phyloP scores from a whole-genome alignment of 176 grass and related monocot genomes.

The Triticum dicoccoides region DNA sequence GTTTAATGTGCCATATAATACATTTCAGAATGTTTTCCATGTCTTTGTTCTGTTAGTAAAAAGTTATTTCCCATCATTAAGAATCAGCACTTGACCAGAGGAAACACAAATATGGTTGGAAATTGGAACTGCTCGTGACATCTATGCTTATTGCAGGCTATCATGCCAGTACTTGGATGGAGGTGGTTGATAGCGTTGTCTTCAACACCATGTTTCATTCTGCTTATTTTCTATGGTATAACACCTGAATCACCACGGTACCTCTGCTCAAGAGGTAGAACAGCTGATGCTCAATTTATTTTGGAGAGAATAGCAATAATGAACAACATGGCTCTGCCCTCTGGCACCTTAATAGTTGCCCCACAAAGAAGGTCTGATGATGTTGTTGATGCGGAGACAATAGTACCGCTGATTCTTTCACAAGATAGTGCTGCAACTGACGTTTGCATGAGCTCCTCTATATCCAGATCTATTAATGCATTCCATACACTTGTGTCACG shows the following conservation, averaged over 20 bases:
- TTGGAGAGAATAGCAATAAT: conserved; percentile 67
- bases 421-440: conserved; percentile 9
- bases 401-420: conserved; percentile 35
- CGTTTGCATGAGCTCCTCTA: neutral
- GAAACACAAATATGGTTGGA: neutral
- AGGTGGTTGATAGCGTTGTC: conserved; percentile 66
- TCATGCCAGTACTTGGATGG: conserved; percentile 69
- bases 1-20: neutral
- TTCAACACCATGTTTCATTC: conserved; percentile 53
- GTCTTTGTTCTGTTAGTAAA: neutral
- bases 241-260: conserved; percentile 76
- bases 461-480: neutral
- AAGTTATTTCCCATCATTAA: neutral
- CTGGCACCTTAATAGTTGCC: conserved; percentile 44
- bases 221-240: conserved; percentile 57
- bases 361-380: conserved; percentile 11
- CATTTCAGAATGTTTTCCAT: neutral
- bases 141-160: conserved; percentile 40
- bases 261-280: conserved; percentile 58
- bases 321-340: conserved; percentile 50
- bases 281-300: conserved; percentile 38
- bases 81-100: neutral
- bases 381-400: conserved; percentile 14
- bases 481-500: conserved; percentile 33
- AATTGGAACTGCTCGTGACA: neutral